Conservation (phyloP, 2,329 filamentous ascomycete genomes). For the Penicillium sp. region DNA sequence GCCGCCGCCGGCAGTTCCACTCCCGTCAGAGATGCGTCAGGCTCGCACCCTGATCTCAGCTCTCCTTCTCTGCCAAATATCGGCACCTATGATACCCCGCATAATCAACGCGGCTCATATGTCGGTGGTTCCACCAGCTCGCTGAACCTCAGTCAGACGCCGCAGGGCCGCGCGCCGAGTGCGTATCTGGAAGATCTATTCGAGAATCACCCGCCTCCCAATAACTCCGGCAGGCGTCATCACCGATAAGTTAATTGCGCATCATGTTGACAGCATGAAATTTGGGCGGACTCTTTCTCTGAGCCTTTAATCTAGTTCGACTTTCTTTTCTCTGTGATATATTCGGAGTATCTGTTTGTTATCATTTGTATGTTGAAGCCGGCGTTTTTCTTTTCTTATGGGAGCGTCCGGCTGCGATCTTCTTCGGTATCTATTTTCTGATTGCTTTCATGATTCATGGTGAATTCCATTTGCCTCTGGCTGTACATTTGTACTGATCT, state of each 20-base stretch:
- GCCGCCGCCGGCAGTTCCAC: constrained; percentile 64
- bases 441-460: background rate
- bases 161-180: constrained; percentile 74
- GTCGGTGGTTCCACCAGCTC: constrained; percentile 54
- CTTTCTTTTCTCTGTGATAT: background rate
- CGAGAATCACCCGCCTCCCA: constrained; percentile 59
- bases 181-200: constrained; percentile 88
- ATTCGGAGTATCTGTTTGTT: background rate
- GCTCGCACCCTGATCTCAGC: constrained; percentile 58
- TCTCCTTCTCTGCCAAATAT: constrained; percentile 58
- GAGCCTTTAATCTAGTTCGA: background rate
- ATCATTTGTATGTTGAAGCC: background rate
- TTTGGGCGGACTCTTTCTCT: background rate
- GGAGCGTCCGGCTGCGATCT: background rate
- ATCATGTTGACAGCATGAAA: background rate
- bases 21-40: constrained; percentile 44
- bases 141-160: constrained; percentile 61
- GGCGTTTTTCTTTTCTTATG: too few relatives aligned
- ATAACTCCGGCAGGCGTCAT: constrained; percentile 13
- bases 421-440: background rate
- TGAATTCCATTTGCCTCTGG: background rate
- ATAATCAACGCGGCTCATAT: constrained; percentile 29
- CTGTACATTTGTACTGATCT: background rate
- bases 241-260: background rate
- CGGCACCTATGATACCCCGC: constrained; percentile 34